Evolutionary conservation across 768 basidiomycete species (phyloP).

Genomic region (Trichaptum fuscoviolaceum): DNA sequence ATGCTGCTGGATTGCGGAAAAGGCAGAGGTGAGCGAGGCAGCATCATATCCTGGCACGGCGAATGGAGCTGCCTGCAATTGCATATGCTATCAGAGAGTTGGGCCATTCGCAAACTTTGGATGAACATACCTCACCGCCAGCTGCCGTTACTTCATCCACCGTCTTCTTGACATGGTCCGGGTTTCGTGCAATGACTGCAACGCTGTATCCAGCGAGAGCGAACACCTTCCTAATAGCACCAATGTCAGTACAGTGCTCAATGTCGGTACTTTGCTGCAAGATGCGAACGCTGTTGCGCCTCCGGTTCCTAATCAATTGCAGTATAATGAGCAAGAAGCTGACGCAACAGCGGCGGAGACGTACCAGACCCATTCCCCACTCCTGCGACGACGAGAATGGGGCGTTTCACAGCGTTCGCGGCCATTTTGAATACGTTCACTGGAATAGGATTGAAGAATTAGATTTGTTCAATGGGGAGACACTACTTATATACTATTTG

Average conservation of each 20-base stretch:
- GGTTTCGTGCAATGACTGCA: constrained; percentile 58
- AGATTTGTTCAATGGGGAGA: too few relatives aligned
- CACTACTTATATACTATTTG: neutral
- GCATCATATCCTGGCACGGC: constrained; percentile 35
- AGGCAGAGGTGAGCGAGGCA: constrained; percentile 33
- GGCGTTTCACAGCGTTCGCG: constrained; percentile 23
- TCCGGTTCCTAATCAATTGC: constrained; percentile 45
- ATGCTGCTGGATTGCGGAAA: constrained; percentile 44
- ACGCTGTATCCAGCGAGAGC: constrained; percentile 60
- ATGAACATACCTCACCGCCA: constrained; percentile 50
- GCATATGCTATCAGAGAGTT: neutral
- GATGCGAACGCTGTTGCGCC: constrained; percentile 49
- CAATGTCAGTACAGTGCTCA: neutral
- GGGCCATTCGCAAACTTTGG: neutral
- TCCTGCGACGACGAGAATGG: constrained; percentile 57
- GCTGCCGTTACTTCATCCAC: constrained; percentile 47
- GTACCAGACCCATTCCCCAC: constrained; percentile 36
- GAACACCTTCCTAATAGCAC: constrained; percentile 45
- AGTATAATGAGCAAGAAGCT: constrained; percentile 6
- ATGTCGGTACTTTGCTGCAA: neutral
- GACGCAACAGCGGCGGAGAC: constrained; percentile 3
- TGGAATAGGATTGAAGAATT: too few relatives aligned
- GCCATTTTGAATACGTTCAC: neutral
- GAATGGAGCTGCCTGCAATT: constrained; percentile 49
- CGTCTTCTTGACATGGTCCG: constrained; percentile 44